Evolutionary conservation across 805 yeast genomes (phyloP).

Genomic region (Starmerella apicola): DNA sequence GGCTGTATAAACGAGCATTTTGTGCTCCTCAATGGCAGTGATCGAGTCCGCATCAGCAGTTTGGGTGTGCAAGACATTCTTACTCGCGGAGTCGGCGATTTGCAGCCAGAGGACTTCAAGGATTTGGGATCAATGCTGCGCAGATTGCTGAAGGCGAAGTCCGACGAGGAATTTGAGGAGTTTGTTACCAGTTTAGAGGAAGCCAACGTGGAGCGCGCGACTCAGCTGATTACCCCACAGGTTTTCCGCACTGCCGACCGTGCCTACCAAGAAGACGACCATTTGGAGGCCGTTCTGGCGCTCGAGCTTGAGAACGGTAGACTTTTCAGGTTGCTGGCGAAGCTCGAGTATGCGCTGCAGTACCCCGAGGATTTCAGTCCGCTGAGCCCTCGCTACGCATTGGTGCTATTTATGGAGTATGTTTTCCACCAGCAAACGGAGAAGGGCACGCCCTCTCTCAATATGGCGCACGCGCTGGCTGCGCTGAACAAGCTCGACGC

Average conservation of each 20-base stretch:
- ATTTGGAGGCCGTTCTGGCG: constrained; percentile 33
- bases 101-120: constrained; percentile 42
- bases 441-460: constrained; percentile 62
- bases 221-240: constrained; percentile 21
- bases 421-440: constrained; percentile 78
- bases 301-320: constrained; percentile 82
- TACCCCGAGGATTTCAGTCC: constrained; percentile 57
- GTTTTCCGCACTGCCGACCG: constrained; percentile 19
- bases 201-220: constrained; percentile 14
- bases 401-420: constrained; percentile 66
- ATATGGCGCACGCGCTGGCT: constrained; percentile 66
- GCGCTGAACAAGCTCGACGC: constrained; percentile 84
- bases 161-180: constrained; percentile 19
- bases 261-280: constrained; percentile 21
- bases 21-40: constrained; percentile 58
- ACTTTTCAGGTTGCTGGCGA: constrained; percentile 66
- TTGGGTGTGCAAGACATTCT: constrained; percentile 63
- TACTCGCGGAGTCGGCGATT: constrained; percentile 20
- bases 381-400: constrained; percentile 60
- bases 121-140: constrained; percentile 46
- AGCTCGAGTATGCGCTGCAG: constrained; percentile 65
- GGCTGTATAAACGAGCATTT: constrained; percentile 44
- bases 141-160: constrained; percentile 33
- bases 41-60: constrained; percentile 58
- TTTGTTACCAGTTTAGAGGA: constrained; percentile 17